Conservation (phyloP, 1,139 yeast genomes). For the Saccharomycopsis hybrid region DNA sequence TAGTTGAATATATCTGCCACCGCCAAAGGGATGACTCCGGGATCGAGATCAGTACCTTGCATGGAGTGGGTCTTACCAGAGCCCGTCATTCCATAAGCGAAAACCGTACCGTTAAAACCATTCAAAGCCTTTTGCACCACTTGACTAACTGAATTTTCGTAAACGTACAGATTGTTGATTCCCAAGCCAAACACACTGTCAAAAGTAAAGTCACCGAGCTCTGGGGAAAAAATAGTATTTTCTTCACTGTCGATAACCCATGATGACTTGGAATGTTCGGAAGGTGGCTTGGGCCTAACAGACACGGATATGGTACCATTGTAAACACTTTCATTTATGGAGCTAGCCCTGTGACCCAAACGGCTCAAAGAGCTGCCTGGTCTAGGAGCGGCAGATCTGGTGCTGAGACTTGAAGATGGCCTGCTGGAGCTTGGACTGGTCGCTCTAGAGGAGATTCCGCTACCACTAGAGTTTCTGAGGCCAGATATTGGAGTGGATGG, state of each 20-base stretch:
- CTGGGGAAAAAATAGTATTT: slow-evolving; percentile 41
- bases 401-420: slow-evolving; percentile 17
- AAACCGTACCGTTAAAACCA: slow-evolving; percentile 84
- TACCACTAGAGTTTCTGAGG: slow-evolving; percentile 6
- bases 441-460: slow-evolving; percentile 10
- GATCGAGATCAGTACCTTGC: slow-evolving; percentile 66
- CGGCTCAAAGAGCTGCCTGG: slow-evolving; percentile 15
- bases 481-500: slow-evolving; percentile 15
- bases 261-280: slow-evolving; percentile 27
- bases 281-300: slow-evolving; percentile 32
- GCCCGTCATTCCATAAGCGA: slow-evolving; percentile 95
- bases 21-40: slow-evolving; percentile 76
- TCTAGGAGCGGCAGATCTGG: background rate
- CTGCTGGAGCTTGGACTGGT: slow-evolving; percentile 15
- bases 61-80: slow-evolving; percentile 91
- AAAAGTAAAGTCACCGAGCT: slow-evolving; percentile 55
- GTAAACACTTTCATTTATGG: slow-evolving; percentile 23
- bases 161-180: slow-evolving; percentile 52
- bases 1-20: slow-evolving; percentile 58
- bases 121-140: slow-evolving; percentile 62
- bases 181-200: slow-evolving; percentile 69
- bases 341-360: slow-evolving; percentile 1
- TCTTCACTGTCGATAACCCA: slow-evolving; percentile 41
- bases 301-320: slow-evolving; percentile 33
- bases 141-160: slow-evolving; percentile 51